Conservation (phyloP, 371 early-diverging fungal species). For the Syncephalastrum monosporum region DNA sequence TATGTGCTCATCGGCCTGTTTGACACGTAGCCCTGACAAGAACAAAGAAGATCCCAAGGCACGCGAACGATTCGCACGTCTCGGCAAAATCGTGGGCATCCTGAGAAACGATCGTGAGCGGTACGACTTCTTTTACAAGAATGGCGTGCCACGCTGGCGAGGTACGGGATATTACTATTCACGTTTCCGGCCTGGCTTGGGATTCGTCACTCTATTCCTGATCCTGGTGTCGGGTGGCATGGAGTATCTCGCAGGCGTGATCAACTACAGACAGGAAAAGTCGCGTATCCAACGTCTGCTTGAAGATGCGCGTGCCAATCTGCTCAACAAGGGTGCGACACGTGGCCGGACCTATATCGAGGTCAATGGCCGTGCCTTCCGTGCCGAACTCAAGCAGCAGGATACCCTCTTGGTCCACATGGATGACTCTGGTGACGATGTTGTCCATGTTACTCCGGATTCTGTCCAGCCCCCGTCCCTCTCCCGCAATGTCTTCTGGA, state of each 20-base stretch:
- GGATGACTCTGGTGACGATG: slow-evolving; percentile 26
- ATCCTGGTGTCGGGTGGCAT: slow-evolving; percentile 52
- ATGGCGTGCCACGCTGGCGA: slow-evolving; percentile 88
- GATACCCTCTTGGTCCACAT: slow-evolving; percentile 39
- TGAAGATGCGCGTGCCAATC: slow-evolving; percentile 31
- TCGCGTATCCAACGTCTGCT: slow-evolving; percentile 50
- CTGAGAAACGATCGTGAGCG: slow-evolving; percentile 74
- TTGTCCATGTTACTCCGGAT: slow-evolving; percentile 36
- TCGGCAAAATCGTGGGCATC: slow-evolving; percentile 68
- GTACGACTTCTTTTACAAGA: slow-evolving; percentile 83
- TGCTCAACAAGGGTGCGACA: slow-evolving; percentile 37
- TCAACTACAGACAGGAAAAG: slow-evolving; percentile 65
- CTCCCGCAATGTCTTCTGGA: slow-evolving; percentile 20
- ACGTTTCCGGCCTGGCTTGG: slow-evolving; percentile 80
- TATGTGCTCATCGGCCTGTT: not conserved
- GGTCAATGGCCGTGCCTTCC: slow-evolving; percentile 31
- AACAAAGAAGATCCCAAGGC: slow-evolving; percentile 52
- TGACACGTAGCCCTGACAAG: slow-evolving; percentile 69
- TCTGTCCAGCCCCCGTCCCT: slow-evolving; percentile 32
- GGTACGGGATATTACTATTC: slow-evolving; percentile 81
- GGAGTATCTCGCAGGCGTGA: slow-evolving; percentile 66
- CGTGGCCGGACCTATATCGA: slow-evolving; percentile 41
- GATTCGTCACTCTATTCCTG: slow-evolving; percentile 58
- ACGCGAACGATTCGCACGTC: slow-evolving; percentile 65
- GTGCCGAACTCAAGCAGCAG: slow-evolving; percentile 47